These are phyloP conservation scores for Diplodia sapinea DNA, from an alignment of 2,329 filamentous ascomycete species.

Conservation along the genomic window DNA sequence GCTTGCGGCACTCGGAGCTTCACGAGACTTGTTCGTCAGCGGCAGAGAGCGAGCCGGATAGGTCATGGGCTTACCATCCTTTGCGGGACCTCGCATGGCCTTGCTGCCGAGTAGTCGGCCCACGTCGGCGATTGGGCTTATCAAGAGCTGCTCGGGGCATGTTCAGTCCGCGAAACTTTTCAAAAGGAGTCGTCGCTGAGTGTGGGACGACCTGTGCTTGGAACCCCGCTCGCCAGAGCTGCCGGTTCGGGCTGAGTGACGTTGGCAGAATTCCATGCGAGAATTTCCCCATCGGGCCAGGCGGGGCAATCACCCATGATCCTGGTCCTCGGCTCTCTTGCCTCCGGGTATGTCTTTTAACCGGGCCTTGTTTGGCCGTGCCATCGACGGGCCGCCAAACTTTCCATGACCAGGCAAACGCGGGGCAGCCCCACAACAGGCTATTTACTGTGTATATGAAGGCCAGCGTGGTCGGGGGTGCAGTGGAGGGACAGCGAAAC, in stretches of 20 bases:
- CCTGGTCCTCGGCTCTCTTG: not conserved
- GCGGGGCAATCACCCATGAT: not conserved
- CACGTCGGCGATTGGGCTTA: not conserved
- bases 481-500: no score
- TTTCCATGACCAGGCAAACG: not conserved
- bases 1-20: not conserved
- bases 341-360: no score
- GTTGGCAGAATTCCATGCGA: not conserved
- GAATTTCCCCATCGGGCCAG: not conserved
- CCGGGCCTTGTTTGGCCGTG: no score
- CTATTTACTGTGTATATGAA: no score
- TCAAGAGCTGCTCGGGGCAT: not conserved
- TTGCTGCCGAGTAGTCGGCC: not conserved
- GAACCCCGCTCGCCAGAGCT: not conserved
- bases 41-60: not conserved
- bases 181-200: not conserved
- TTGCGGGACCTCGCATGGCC: not conserved
- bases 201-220: not conserved
- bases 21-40: not conserved
- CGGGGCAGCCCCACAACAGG: not conserved
- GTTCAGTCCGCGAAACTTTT: not conserved
- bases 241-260: not conserved
- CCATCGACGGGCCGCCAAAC: not conserved
- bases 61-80: not conserved
- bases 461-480: no score